Evolutionary conservation across 2,329 filamentous ascomycete species (phyloP), one percentile per base, ranked within the genome.

Genomic region (Penicillium sumatraense): DNA sequence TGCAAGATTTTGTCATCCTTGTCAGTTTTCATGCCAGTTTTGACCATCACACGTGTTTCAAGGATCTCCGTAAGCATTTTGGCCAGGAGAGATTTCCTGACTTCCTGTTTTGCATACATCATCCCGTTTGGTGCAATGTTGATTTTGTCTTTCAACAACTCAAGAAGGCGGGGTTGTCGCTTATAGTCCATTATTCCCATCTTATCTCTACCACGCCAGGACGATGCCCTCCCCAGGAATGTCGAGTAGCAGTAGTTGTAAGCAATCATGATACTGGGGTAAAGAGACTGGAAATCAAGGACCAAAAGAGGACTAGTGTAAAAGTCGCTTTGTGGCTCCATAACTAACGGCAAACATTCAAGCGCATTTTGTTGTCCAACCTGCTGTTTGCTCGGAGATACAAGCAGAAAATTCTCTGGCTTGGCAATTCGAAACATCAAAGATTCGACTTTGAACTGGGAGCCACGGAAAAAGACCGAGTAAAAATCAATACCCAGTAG

Each of bases 191-290:
- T 86, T 70, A 98, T 96, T 0, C 95, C 95, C 89, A 99, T 91
- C 75, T 98, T 96, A 78, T 91, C 93, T 26, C 84, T 86, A 2
- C 92, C 93, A n/a, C 91, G 86, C 93, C 93, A 97, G 64, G 87
- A 86, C 24, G 87, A 85, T 35, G 96, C 87, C 26, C 95, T 86
- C 0, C 95, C 95, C 0, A 98, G 81, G 64, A 93, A 99, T 0
- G 95, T 99, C 0, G 95, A 98, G 70, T 99, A 99, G 77, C 95
- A 99, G 70, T 97, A 95, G 68, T 99, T 99, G 78, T 99, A 98
- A 0, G 95, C 95, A 69, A 99, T 98, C 92, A 99, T 97, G 57
- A 98, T 88, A 73, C 93, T 97, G 0, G 95, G 95, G 63, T 99
- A 99, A 45, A 99, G 78, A 56, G 91, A 96, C 69, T 98, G 93